Percentiles rank a stretch among this genome's conserved stretches.
Evolutionary conservation across 2,329 filamentous ascomycete genomes (phyloP).

Genomic region (Ambrosiella beaveri): DNA sequence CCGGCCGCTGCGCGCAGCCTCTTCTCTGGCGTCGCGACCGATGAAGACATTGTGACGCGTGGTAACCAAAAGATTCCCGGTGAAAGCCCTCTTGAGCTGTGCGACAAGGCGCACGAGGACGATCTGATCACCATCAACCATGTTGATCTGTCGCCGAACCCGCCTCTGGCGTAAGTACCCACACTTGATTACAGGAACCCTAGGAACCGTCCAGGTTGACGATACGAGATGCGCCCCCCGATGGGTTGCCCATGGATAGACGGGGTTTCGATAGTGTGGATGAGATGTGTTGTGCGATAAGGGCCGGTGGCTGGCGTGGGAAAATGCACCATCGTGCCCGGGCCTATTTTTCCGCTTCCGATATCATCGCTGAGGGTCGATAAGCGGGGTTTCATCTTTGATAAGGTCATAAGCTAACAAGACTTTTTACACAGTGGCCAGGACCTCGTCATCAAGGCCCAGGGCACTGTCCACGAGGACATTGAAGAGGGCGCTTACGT

Average conservation of each 20-base stretch:
- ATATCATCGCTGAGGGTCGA: too few species aligned
- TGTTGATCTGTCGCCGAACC: slow-evolving; percentile 73
- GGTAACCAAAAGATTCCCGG: slow-evolving; percentile 54
- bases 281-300: too few species aligned
- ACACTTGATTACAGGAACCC: neutral
- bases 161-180: slow-evolving; percentile 58
- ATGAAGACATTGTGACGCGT: neutral
- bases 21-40: slow-evolving; percentile 19
- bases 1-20: slow-evolving; percentile 29
- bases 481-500: slow-evolving; percentile 70
- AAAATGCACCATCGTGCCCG: too few species aligned
- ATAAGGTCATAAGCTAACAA: slow-evolving; percentile 16
- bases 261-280: too few species aligned
- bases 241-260: too few species aligned
- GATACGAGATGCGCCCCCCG: too few species aligned
- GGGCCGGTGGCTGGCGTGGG: too few species aligned
- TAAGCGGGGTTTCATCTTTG: slow-evolving; percentile 14
- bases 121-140: slow-evolving; percentile 61
- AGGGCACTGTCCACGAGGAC: slow-evolving; percentile 52
- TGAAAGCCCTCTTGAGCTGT: slow-evolving; percentile 71
- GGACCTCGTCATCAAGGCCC: slow-evolving; percentile 61
- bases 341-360: too few species aligned
- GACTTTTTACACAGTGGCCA: slow-evolving; percentile 41
- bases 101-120: slow-evolving; percentile 41
- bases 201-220: too few species aligned